Evolutionary conservation across 2,329 filamentous ascomycete genomes (phyloP).

Genomic region (Colletotrichum australisinense): DNA sequence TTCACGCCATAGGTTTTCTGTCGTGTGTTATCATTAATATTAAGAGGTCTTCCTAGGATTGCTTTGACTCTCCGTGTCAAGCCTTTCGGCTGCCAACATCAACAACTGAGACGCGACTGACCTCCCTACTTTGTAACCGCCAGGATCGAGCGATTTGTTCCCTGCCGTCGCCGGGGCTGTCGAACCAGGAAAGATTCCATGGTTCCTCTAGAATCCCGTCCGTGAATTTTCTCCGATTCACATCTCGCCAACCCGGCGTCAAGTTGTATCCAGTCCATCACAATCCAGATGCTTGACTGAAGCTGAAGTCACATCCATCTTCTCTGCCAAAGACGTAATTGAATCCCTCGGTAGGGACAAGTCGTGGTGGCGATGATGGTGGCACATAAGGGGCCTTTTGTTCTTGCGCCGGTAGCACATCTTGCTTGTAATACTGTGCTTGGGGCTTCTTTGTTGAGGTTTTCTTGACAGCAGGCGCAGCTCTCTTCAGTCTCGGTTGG

Average conservation of each 20-base stretch:
- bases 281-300: neutral
- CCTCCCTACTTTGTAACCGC: too few species aligned
- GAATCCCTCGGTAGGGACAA: neutral
- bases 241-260: neutral
- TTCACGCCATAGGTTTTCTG: neutral
- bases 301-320: neutral
- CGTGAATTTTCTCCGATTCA: neutral
- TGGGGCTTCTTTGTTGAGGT: constrained; percentile 2
- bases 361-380: neutral
- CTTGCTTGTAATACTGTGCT: neutral
- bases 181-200: neutral
- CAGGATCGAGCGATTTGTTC: neutral
- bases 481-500: neutral
- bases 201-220: neutral
- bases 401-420: neutral
- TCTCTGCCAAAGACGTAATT: neutral
- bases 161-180: neutral
- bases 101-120: too few species aligned
- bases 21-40: neutral
- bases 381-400: neutral
- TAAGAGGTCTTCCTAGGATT: neutral
- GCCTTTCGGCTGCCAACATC: too few species aligned
- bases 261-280: neutral
- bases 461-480: neutral
- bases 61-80: too few species aligned